Evolutionary conservation across 495 filamentous ascomycete species (phyloP), one percentile per base, ranked within the genome.

Genomic region (Penicillium longicatenatum): DNA sequence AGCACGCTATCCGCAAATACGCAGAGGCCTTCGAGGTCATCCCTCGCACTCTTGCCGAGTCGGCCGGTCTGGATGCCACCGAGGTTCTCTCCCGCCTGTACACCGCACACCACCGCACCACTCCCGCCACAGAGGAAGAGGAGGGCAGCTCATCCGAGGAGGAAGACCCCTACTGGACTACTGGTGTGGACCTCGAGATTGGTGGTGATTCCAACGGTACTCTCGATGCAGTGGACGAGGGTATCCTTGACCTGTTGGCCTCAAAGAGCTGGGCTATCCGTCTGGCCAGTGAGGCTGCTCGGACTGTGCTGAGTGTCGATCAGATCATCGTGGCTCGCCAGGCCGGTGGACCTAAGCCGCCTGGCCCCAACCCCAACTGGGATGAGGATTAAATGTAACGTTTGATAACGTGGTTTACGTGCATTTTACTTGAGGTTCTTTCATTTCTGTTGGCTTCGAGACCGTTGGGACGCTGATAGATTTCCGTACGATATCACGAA

Each of bases 271-370:
- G 91, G 91, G 95, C 95, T 3, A 96, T 99, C 67, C 92, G 93
- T 74, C 78, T 99, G 47, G 95, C 95, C 43, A 97, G 92, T 16
- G 95, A 99, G 73, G 87, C 94, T 46, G 93, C 90, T 49, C 84
- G 95, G 55, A 98, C 95, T 43, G 89, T 99, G 37, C 80, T 99
- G 59, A 93, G 92, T 37, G 95, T 99, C 16, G 95, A 99, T 76
- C 95, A 99, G 78, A 98, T 99, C 65, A 99, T 99, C 68, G 95
- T 99, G 47, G 92, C 95, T 50, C 86, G 93, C 74, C 93, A 97
- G 76, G 95, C 95, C 22, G 95, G 95, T 67, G 95, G 95, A 35
- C 95, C 95, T 30, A 99, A 99, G 79, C 91, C 92, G 30, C 94
- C 95, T 12, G 91, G 89, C 17, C 92, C 91, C 46, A 97, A 96